phyloP scores from a whole-genome alignment of 2,329 filamentous ascomycete species.

The Ophiostoma ulmi region DNA sequence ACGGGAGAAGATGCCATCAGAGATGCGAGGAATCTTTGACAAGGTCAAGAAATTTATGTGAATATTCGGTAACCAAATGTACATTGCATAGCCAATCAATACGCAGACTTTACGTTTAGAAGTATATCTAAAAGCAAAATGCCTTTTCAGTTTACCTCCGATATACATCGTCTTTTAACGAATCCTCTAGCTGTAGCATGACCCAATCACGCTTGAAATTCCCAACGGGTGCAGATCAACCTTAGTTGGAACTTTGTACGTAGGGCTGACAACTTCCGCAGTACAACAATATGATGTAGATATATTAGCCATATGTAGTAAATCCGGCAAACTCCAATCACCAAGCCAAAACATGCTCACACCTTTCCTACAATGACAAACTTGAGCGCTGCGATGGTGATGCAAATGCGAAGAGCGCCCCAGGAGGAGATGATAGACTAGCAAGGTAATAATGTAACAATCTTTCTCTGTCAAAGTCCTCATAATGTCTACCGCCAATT shows the following conservation, averaged over 20 bases:
- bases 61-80: background rate
- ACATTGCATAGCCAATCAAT: background rate
- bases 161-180: too few species aligned
- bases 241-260: background rate
- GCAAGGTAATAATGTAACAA: too few species aligned
- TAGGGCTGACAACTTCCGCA: background rate
- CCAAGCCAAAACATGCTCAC: background rate
- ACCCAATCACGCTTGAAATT: background rate
- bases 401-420: too few species aligned
- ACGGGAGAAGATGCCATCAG: slow-evolving; percentile 4
- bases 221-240: background rate
- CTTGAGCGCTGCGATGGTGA: too few species aligned
- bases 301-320: background rate
- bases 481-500: background rate
- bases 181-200: background rate
- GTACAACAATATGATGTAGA: background rate
- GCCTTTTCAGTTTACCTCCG: background rate
- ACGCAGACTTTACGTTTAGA: background rate
- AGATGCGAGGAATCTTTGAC: slow-evolving; percentile 10
- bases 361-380: too few species aligned
- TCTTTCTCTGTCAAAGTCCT: too few species aligned
- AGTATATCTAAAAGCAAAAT: background rate
- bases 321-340: background rate
- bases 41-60: slow-evolving; percentile 2
- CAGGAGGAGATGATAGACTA: too few species aligned